Conservation (phyloP, 345 rosid genomes). For the Aethionema arabicum region DNA sequence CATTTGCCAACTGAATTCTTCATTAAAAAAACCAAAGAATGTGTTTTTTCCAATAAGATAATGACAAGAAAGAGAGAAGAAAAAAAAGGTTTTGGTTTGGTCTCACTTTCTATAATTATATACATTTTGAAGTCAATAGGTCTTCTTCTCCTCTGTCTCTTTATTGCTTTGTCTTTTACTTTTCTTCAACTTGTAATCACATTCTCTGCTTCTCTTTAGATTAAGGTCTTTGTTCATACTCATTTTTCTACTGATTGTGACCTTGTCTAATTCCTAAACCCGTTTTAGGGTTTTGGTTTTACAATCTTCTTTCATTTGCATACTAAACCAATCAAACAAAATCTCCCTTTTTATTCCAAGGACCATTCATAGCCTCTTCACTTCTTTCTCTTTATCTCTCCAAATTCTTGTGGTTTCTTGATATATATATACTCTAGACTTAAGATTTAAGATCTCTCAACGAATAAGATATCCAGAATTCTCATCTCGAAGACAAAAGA, state of each 20-base stretch:
- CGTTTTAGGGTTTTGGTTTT: conserved; percentile 20
- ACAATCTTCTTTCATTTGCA: neutral
- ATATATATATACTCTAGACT: no score
- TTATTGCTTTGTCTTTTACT: neutral
- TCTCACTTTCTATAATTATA: no score
- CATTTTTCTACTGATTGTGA: conserved; percentile 18
- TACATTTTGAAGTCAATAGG: no score
- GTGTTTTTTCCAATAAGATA: no score
- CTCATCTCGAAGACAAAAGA: conserved; percentile 4
- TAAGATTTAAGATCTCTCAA: no score
- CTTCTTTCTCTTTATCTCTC: neutral
- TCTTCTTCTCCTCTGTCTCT: no score
- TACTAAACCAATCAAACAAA: neutral
- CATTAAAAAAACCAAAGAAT: no score
- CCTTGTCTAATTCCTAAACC: conserved; percentile 14
- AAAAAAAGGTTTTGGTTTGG: no score
- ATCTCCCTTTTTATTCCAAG: neutral
- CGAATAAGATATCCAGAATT: conserved; percentile 8
- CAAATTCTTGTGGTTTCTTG: neutral
- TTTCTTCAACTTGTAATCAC: neutral
- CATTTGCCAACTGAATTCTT: neutral
- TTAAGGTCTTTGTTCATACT: conserved; percentile 17
- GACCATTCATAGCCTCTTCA: conserved; percentile 23
- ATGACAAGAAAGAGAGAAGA: no score
- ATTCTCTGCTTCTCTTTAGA: neutral